Percentiles rank a stretch among this genome's conserved stretches.
These are phyloP conservation scores for Solanum chmielewskii DNA, from an alignment of 257 asterid species.

Conservation along the genomic window DNA sequence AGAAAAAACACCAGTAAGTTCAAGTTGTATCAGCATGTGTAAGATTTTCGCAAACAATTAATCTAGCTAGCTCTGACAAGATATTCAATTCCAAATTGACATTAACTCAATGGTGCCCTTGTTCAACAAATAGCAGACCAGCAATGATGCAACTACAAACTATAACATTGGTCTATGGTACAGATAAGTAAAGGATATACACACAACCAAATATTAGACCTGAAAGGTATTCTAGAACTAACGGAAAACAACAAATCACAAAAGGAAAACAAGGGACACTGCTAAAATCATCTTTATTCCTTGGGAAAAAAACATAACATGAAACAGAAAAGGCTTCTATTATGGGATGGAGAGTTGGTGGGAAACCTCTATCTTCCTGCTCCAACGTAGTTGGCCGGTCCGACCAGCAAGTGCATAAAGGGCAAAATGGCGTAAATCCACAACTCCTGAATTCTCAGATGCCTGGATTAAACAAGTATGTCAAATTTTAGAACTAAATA, in stretches of 20 bases:
- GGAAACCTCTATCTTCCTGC: constrained; percentile 69
- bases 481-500: not conserved
- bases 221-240: not conserved
- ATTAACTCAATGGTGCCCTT: not conserved
- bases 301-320: not conserved
- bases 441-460: constrained; percentile 58
- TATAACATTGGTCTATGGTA: not conserved
- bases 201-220: not conserved
- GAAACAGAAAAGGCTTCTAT: not conserved
- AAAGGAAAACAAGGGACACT: not conserved
- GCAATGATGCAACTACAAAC: not conserved
- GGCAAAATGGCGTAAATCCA: constrained; percentile 86
- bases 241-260: not conserved
- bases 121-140: not conserved
- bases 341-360: not conserved
- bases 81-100: not conserved
- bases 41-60: not conserved
- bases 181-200: not conserved
- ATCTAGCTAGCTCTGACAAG: not conserved
- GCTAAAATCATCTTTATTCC: not conserved
- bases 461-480: constrained; percentile 22
- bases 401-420: constrained; percentile 89
- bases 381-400: constrained; percentile 85
- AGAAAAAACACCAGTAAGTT: not conserved
- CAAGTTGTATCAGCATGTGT: not conserved